Evolutionary conservation across 2,329 filamentous ascomycete genomes (phyloP), one percentile per base, ranked within the genome.

Genomic region (Tolypocladium paradoxum): DNA sequence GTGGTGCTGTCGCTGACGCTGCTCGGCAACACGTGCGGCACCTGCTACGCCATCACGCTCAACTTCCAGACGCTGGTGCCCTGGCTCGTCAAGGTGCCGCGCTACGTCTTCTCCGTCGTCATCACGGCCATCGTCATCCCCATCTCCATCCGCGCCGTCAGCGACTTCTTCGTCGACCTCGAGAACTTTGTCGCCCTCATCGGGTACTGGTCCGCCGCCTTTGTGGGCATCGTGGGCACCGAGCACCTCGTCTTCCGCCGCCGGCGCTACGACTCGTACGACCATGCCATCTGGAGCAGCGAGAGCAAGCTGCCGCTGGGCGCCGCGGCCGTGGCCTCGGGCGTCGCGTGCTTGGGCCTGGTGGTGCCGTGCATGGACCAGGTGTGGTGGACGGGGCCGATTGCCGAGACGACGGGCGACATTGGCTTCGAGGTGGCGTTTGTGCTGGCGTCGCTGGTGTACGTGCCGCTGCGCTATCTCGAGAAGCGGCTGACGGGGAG

Each of bases 391-490:
- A 77, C 73, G 9, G 82, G 82, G 0, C 81, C 81, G 0, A 78
- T 85, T 58, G 82, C 81, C 0, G 66, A 73, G 64, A 75, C 60
- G 36, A 82, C 81, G 12, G 83, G 83, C 0, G 82, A 86, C 57
- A 78, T 86, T 62, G 83, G 83, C 0, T 84, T 86, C 54, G 83
- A 86, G 69, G 67, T 83, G 63, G 82, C 82, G 0, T 77, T 85
- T 60, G 72, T 73, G 31, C 62, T 79, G 53, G 76, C 75, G 14
- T 72, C 65, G 1, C 12, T 79, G 34, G 63, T 71, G 29, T 81
- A 79, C 52, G 49, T 77, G 2, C 75, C 76, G 3, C 62, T 80
- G 14, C 67, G 77, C 7, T 72, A 67, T 60, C 49, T 72, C 0
- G 77, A 80, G 65, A 73, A 68, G 55, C 67, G 65, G 48, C 45